phyloP scores from a whole-genome alignment of 345 rosid species.

The Luvunga scandens region DNA sequence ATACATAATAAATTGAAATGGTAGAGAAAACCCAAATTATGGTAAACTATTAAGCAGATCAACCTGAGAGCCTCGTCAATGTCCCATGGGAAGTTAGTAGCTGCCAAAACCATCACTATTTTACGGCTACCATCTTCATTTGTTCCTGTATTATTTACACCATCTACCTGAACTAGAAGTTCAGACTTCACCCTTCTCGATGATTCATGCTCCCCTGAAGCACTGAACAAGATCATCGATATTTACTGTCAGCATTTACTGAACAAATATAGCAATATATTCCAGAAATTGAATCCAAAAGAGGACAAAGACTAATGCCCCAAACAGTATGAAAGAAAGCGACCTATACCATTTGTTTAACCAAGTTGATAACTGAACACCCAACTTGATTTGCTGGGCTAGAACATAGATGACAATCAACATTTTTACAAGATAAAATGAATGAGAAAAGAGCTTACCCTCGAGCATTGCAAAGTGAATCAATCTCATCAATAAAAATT shows the following conservation, averaged over 20 bases:
- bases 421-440: not conserved
- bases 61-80: conserved; percentile 98
- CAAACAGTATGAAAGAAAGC: not conserved
- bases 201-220: conserved; percentile 98
- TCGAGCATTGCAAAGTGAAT: conserved; percentile 92
- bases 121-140: conserved; percentile 96
- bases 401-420: not conserved
- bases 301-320: not conserved
- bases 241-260: not conserved
- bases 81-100: conserved; percentile 99
- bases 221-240: conserved; percentile 40
- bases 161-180: conserved; percentile 99
- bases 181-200: conserved; percentile 99
- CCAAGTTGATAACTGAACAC: not conserved
- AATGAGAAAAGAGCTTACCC: conserved; percentile 54
- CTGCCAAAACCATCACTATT: conserved; percentile 98
- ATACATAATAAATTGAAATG: not conserved
- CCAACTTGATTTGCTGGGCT: not conserved
- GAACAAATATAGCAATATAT: not conserved
- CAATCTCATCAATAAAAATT: conserved; percentile 94
- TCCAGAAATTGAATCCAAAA: not conserved
- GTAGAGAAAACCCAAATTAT: not conserved
- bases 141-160: conserved; percentile 84
- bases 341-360: not conserved
- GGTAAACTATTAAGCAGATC: conserved; percentile 1